Base-by-base conservation (phyloP, 2,329 filamentous ascomycete species). In the Cyclaneusma minus region DNA sequence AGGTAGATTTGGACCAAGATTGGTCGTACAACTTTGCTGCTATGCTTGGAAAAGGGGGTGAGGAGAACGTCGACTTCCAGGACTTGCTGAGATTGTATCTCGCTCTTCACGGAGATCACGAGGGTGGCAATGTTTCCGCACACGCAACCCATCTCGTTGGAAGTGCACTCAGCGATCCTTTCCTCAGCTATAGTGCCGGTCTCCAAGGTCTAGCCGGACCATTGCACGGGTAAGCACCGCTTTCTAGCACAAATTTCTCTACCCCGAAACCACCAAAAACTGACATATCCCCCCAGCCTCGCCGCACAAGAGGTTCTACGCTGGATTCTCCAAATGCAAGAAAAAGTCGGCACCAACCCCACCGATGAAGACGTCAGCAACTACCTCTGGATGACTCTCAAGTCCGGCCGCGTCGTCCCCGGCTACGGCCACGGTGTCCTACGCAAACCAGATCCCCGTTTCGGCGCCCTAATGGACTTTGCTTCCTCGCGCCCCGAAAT, bases 1-100 rank as follows among this genome's bases (percentile, higher is more conserved):
- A 79, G 51, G 62, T 91, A 25, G 85, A 98, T 44, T 55, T 70
- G 31, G 66, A 78, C 40, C 82, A 94, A 57, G 89, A 98, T 56
- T 98, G 89, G 89, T 78, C 85, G 1, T 92, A 94, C 65, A 98
- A 98, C 66, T 98, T 94, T 47, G 89, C 89, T 23, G 81, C 84
- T 38, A 84, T 95, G 72, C 69, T 95, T 28, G 87, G 87, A 47
- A 93, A 91, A 60, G 70, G 76, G 26, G 83, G 84, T 39, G 71
- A 77, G 53, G 64, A 92, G 55, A 77, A 95, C 42, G 81, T 85
- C 56, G 79, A 81, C 51, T 93, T 98, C 67, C 87, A 95, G 51
- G 89, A 98, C 46, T 66, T 98, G 12, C 68, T 98, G 35, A 73
- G 89, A 41, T 62, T 98, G 16, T 98, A 98, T 56, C 73, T 98